Base-by-base conservation (phyloP, 306 rosid species). In the Arachis hypogaea region DNA sequence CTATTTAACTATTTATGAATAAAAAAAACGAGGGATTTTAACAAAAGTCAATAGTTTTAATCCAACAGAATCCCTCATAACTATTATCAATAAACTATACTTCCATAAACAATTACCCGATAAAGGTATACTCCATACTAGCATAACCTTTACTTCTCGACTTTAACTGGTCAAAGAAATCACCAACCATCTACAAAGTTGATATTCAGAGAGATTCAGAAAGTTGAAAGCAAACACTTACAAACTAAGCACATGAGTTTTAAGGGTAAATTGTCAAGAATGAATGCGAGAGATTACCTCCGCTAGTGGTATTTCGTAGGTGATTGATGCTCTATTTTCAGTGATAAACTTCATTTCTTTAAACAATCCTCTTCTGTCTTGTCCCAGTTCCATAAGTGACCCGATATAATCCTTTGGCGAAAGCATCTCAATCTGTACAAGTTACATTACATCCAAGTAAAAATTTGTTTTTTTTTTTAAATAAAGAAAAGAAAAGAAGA, bases 91-190 rank as follows among this genome's bases (percentile, higher is more conserved):
- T 74, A 62, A 84, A 68, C 68, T 69, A 50, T 51, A 79, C 79
- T 76, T 62, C 75, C 22, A 75, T 55, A 69, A 67, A 68, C 22
- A 73, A 67, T 88, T 87, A 91, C 97, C 97, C 96, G 40, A 83
- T 18, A 59, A 91, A 80, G 11, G 80, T 77, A 74, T 91, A 91
- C 83, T 93, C 98, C 98, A 93, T 93, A 90, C 98, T 93, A 16
- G 97, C 98, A 58, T 93, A 93, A 59, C 98, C 98, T 77, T 91
- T 93, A 74, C 96, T 93, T 87, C 92, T 91, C 77, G 98, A 93
- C 82, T 93, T 93, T 52, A 89, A 91, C 86, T 93, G 98, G 76
- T 93, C 98, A 83, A 93, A 93, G 87, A 93, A 93, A 79, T 91
- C 98, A 66, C 97, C 97, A 64, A 89, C 88, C 90, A 87, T 82